Evolutionary conservation across 2,329 filamentous ascomycete genomes (phyloP), one percentile per base, ranked within the genome.

Genomic region (Cryphonectria carpinicola): DNA sequence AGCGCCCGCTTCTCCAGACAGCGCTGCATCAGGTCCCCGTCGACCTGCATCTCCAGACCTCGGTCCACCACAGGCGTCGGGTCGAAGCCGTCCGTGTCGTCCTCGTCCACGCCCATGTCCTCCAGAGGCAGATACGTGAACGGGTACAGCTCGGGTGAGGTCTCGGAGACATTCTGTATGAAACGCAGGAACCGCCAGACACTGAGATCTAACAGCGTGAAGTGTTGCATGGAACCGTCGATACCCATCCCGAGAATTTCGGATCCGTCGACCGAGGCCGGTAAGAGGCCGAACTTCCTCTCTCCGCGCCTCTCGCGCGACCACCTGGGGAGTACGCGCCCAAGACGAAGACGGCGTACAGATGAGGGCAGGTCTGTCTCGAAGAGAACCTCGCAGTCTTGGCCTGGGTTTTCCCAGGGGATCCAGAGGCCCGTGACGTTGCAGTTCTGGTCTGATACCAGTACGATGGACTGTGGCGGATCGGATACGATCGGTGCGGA

Each of bases 181-280:
- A 95, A 89, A 70, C 87, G 86, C 6, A 98, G 84, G 4, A 97
- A 83, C 8, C 86, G 85, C 88, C 91, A 92, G 10, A 90, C 86
- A 2, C 87, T 80, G 25, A 86, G 76, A 13, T 85, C 82, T 0
- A 98, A 81, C 19, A 95, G 81, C 0, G 87, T 87, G 75, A 98
- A 91, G 69, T 92, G 88, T 73, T 88, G 88, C 35, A 95, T 76
- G 0, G 90, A 89, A 1, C 93, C 93, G 76, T 93, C 89, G 46
- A 94, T 85, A 8, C 87, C 88, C 8, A 91, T 83, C 1, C 92
- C 93, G 46, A 95, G 78, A 70, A 89, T 81, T 72, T 89, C 87
- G 5, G 82, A 80, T 8, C 81, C 83, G 60, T 85, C 83, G 3
- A 77, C 73, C 1, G 82, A 82, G 73, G 80, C 84, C 5, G 80